Percentiles rank a stretch among this genome's conserved stretches.
Conservation (phyloP, 345 rosid genomes). For the Camelina laxa region DNA sequence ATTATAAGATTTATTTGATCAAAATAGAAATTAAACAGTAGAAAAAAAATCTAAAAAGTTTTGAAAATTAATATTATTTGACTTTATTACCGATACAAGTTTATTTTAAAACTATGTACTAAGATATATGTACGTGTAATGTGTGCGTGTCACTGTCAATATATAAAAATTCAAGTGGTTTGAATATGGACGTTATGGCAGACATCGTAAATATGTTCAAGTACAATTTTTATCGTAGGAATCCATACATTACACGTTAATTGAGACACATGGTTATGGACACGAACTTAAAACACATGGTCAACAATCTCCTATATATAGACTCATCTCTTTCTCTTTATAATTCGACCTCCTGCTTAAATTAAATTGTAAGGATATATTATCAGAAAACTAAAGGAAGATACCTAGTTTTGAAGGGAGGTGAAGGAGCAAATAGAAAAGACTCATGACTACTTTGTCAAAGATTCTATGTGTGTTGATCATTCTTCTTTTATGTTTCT, state of each 20-base stretch:
- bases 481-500: slow-evolving; percentile 34
- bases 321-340: slow-evolving; percentile 19
- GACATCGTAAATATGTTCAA: slow-evolving; percentile 27
- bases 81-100: neutral
- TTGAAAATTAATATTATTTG: neutral
- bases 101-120: neutral
- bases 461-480: slow-evolving; percentile 33
- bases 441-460: slow-evolving; percentile 36
- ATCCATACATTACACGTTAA: slow-evolving; percentile 41
- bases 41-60: neutral
- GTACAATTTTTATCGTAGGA: slow-evolving; percentile 39
- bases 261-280: slow-evolving; percentile 43
- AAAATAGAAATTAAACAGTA: neutral
- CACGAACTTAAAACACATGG: slow-evolving; percentile 8
- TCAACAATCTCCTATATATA: slow-evolving; percentile 16
- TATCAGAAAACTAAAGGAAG: neutral
- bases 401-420: slow-evolving; percentile 10
- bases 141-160: neutral
- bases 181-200: slow-evolving; percentile 34
- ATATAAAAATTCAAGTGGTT: slow-evolving; percentile 11
- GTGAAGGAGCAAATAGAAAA: slow-evolving; percentile 8
- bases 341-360: neutral
- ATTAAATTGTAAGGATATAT: neutral
- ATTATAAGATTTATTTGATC: neutral
- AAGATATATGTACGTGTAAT: neutral